These are phyloP conservation scores for Aspergillus incahuasiensis DNA, from an alignment of 495 filamentous ascomycete species.

Conservation along the genomic window DNA sequence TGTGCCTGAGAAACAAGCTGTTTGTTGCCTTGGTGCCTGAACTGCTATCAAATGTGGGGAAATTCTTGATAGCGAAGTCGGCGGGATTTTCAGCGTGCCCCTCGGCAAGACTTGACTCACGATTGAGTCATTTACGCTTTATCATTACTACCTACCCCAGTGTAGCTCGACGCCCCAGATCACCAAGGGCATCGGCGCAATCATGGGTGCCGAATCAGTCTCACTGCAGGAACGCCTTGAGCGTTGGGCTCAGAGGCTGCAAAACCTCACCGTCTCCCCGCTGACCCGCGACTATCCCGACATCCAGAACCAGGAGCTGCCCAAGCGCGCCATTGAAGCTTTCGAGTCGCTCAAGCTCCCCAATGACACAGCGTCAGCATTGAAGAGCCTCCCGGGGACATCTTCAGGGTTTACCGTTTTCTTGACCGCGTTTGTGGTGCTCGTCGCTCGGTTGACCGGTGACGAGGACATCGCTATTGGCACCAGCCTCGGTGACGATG, in stretches of 20 bases:
- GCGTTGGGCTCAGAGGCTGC: conserved; percentile 45
- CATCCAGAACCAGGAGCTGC: conserved; percentile 30
- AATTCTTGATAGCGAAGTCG: conserved; percentile 18
- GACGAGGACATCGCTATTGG: conserved; percentile 50
- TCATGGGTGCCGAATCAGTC: conserved; percentile 34
- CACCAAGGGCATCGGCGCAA: conserved; percentile 20
- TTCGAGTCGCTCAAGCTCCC: conserved; percentile 42
- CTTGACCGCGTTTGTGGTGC: conserved; percentile 42
- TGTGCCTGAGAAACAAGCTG: not conserved
- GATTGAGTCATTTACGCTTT: not conserved
- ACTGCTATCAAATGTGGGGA: conserved; percentile 3
- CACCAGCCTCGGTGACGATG: conserved; percentile 40
- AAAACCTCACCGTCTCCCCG: conserved; percentile 46
- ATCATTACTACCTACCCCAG: conserved; percentile 2
- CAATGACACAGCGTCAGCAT: conserved; percentile 30
- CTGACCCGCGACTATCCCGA: conserved; percentile 49
- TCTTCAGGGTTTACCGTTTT: conserved; percentile 44
- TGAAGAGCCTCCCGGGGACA: conserved; percentile 39
- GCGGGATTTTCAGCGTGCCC: conserved; percentile 16
- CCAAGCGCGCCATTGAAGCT: conserved; percentile 44
- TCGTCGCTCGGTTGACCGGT: conserved; percentile 49
- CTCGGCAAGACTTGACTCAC: conserved; percentile 10
- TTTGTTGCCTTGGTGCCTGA: conserved; percentile 5
- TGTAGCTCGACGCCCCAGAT: conserved; percentile 5
- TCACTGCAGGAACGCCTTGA: conserved; percentile 43